Evolutionary conservation across 2,329 filamentous ascomycete genomes (phyloP).

Genomic region (Didymella exigua): DNA sequence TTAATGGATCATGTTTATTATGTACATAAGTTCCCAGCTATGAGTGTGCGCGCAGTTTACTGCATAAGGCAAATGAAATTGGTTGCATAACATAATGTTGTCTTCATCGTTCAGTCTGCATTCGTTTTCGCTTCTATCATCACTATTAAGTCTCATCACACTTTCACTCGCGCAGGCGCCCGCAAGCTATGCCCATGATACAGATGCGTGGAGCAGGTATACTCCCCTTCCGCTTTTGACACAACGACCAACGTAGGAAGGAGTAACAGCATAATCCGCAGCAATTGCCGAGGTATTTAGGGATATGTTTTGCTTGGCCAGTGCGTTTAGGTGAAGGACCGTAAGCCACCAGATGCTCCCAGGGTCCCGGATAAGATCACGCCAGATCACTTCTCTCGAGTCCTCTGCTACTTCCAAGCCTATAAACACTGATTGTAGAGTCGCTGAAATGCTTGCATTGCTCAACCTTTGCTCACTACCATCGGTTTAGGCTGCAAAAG

Average conservation of each 20-base stretch:
- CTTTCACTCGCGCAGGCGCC: too few relatives aligned
- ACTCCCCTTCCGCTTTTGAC: too few relatives aligned
- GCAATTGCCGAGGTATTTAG: neutral
- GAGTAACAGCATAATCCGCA: too few relatives aligned
- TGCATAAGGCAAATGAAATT: conserved; percentile 1
- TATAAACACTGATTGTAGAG: neutral
- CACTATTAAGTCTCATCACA: too few relatives aligned
- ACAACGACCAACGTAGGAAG: too few relatives aligned
- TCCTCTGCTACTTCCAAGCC: neutral
- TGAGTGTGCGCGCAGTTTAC: conserved; percentile 3
- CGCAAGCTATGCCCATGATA: too few relatives aligned
- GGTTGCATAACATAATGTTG: neutral
- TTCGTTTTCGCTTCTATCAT: too few relatives aligned
- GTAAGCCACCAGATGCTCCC: neutral
- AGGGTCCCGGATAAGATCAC: neutral
- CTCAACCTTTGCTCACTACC: neutral
- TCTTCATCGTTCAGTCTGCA: neutral
- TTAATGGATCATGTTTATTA: conserved; percentile 17
- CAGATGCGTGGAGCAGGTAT: too few relatives aligned
- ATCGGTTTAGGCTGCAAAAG: neutral
- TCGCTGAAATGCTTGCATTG: neutral
- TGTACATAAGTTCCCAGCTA: conserved; percentile 13
- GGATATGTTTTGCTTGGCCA: neutral
- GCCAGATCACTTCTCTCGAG: neutral
- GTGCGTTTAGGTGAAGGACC: neutral